Evolutionary conservation across 2,329 filamentous ascomycete species (phyloP), one percentile per base, ranked within the genome.

Genomic region (Pseudophaeomoniella oleicola): DNA sequence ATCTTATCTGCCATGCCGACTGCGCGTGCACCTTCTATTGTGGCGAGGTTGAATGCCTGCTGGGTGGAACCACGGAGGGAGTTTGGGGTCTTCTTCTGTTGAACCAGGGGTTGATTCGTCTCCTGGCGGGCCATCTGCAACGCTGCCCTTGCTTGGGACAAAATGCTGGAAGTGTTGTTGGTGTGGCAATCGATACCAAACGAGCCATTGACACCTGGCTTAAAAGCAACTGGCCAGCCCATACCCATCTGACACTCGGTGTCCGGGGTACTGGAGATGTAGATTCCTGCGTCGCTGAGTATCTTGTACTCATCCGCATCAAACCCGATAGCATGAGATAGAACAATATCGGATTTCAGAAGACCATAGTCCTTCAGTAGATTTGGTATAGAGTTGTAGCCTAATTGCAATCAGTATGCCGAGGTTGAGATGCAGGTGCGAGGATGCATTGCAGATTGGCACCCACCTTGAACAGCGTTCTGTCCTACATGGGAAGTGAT

Each of bases 241-340:
- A 56, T 51, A 0, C 54, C 58, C 64, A 68, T 69, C 41, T 71
- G 65, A 6, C 67, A 46, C 44, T 71, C 67, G 0, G 65, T 64
- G n/a, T 60, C 61, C 0, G 67, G 66, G 1, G 67, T 70, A 12
- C 51, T 55, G 2, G 61, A 63, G 12, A 69, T 47, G 19, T 41
- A 47, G 1, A 45, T 39, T 2, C 41, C 38, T 2, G 37, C 37
- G 12, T 46, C 16, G 4, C 38, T 38, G 12, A 54, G 39, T 4
- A 44, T 43, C 6, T 45, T 17, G 3, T 43, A 36, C 14, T 55
- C 51, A 5, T 54, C 47, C 3, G 37, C 6, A 1, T 44, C 37
- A 4, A 47, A 19, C 10, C 45, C 44, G 16, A 34, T 52, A 55
- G 44, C 55, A 37, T 67, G 65, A 3, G 58, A 62, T 16, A 67